Percentiles rank a stretch among this genome's conserved stretches.
These are phyloP conservation scores for Brasilioporus rufonigricans DNA, from an alignment of 768 basidiomycete genomes.

Conservation along the genomic window DNA sequence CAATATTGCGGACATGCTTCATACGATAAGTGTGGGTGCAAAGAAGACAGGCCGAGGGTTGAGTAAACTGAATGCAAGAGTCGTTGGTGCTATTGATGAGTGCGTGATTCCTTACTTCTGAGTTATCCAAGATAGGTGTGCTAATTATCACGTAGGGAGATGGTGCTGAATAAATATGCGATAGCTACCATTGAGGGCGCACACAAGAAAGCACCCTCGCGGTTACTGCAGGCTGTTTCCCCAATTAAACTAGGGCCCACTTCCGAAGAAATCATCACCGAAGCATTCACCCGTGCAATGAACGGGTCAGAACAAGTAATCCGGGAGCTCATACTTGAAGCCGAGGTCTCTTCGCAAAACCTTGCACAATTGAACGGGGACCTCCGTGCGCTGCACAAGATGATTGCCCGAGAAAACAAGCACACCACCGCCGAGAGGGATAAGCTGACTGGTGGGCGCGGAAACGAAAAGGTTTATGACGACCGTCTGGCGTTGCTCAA, in stretches of 20 bases:
- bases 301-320: slow-evolving; percentile 51
- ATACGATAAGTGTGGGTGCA: slow-evolving; percentile 58
- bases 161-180: slow-evolving; percentile 74
- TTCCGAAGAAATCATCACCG: slow-evolving; percentile 44
- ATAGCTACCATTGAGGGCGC: no score
- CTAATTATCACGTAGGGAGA: slow-evolving; percentile 44
- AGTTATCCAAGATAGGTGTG: background rate
- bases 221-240: slow-evolving; percentile 36
- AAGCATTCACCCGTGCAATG: slow-evolving; percentile 65
- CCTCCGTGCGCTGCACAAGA: slow-evolving; percentile 53
- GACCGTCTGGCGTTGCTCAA: slow-evolving; percentile 52
- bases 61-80: no score
- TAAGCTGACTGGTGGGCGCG: slow-evolving; percentile 58
- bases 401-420: slow-evolving; percentile 57
- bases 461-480: slow-evolving; percentile 54
- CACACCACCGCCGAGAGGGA: slow-evolving; percentile 43
- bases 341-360: slow-evolving; percentile 52
- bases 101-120: background rate
- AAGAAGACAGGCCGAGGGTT: slow-evolving; percentile 55
- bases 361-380: slow-evolving; percentile 63
- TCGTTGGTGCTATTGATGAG: no score
- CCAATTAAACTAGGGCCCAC: slow-evolving; percentile 38
- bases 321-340: slow-evolving; percentile 62
- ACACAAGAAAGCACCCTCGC: slow-evolving; percentile 28
- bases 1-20: slow-evolving; percentile 48